Evolutionary conservation across 345 rosid species (phyloP).

Genomic region (Citrus glauca): DNA sequence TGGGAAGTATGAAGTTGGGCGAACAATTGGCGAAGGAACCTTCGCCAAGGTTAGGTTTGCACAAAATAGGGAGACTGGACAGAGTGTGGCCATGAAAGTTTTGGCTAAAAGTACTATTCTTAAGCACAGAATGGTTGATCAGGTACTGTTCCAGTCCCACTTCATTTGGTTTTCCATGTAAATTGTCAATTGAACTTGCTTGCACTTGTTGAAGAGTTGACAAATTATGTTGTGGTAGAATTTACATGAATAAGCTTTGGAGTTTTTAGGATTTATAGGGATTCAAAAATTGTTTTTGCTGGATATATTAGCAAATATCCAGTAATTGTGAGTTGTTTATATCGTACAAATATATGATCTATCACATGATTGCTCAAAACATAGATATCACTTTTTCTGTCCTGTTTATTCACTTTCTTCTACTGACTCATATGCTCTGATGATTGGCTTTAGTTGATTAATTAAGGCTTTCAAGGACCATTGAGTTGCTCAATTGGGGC

Average conservation of each 20-base stretch:
- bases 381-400: background rate
- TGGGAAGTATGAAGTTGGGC: slow-evolving; percentile 83
- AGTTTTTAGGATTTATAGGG: background rate
- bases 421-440: background rate
- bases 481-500: background rate
- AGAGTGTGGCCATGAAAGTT: slow-evolving; percentile 76
- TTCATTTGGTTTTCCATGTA: background rate
- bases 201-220: background rate
- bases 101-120: slow-evolving; percentile 79
- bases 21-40: slow-evolving; percentile 88
- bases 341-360: background rate
- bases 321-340: background rate
- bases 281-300: too few species aligned
- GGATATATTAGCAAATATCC: too few species aligned
- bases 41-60: slow-evolving; percentile 98
- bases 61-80: slow-evolving; percentile 61
- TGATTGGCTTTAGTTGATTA: background rate
- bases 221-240: background rate
- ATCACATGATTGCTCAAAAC: background rate
- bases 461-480: background rate
- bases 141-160: slow-evolving; percentile 36
- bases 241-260: background rate
- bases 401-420: background rate
- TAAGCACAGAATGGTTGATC: slow-evolving; percentile 83
- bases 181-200: background rate